Conservation (phyloP, 1,284 basidiomycete genomes). For the Cystobasidium slooffiae region DNA sequence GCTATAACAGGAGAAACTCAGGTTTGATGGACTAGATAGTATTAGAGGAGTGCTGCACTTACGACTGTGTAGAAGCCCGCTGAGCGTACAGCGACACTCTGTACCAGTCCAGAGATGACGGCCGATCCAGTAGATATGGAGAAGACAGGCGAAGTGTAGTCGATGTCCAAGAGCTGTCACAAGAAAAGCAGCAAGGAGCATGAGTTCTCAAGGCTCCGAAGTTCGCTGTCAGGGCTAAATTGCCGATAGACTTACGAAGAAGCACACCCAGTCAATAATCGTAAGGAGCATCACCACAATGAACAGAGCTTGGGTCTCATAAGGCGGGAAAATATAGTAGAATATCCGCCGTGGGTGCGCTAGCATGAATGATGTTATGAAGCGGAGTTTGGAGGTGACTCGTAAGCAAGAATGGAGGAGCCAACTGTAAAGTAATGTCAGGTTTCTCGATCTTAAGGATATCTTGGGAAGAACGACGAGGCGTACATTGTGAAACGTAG, state of each 20-base stretch:
- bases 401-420: conserved; percentile 54
- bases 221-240: conserved; percentile 82
- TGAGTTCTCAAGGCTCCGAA: conserved; percentile 72
- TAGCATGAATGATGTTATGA: conserved; percentile 81
- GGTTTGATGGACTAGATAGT: neutral
- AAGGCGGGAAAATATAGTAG: conserved; percentile 90
- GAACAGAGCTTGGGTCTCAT: conserved; percentile 29
- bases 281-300: conserved; percentile 57
- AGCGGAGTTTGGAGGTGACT: conserved; percentile 68
- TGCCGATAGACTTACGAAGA: conserved; percentile 64
- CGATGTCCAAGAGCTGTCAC: conserved; percentile 42
- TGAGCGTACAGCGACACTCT: conserved; percentile 31
- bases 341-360: conserved; percentile 93
- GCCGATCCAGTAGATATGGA: conserved; percentile 81
- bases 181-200: conserved; percentile 66
- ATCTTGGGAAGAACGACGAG: too few species aligned
- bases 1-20: conserved; percentile 62
- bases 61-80: conserved; percentile 62
- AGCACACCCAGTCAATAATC: conserved; percentile 80
- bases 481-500: conserved; percentile 1
- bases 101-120: conserved; percentile 62
- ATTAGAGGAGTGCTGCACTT: conserved; percentile 72
- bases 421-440: neutral
- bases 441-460: neutral
- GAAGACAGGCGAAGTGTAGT: conserved; percentile 65